Evolutionary conservation across 441 rosid genomes (phyloP).

Genomic region (Manihot esculenta): DNA sequence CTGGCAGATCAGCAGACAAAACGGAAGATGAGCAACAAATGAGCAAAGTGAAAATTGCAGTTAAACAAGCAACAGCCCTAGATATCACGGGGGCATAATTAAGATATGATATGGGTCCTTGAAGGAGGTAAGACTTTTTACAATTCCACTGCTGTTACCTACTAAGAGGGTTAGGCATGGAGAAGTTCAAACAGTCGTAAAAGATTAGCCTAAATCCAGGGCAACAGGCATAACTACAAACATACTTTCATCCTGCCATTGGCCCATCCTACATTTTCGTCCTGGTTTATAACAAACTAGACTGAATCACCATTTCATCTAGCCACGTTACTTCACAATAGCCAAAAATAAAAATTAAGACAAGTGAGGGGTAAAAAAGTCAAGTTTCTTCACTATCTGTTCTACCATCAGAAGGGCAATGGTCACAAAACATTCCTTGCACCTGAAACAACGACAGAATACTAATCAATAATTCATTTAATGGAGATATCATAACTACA

Average conservation of each 20-base stretch:
- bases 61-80: constrained; percentile 1
- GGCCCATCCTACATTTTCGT: constrained; percentile 9
- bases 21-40: not conserved
- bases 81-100: not conserved
- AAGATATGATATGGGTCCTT: constrained; percentile 1
- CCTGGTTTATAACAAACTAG: constrained; percentile 37
- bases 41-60: not conserved
- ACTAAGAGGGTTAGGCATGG: constrained; percentile 41
- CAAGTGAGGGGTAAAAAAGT: constrained; percentile 13
- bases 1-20: too few relatives aligned
- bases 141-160: constrained; percentile 35
- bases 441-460: constrained; percentile 38
- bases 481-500: not conserved
- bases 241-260: too few relatives aligned
- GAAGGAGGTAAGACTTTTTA: constrained; percentile 23
- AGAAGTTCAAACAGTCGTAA: constrained; percentile 23
- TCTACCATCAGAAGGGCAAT: constrained; percentile 41
- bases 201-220: too few relatives aligned
- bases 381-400: constrained; percentile 44
- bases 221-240: too few relatives aligned
- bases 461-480: constrained; percentile 11
- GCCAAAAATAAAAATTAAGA: too few relatives aligned
- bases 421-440: constrained; percentile 33
- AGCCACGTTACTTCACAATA: constrained; percentile 51
- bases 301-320: constrained; percentile 38